phyloP scores from a whole-genome alignment of 345 rosid genomes.

The Citrus australasica region DNA sequence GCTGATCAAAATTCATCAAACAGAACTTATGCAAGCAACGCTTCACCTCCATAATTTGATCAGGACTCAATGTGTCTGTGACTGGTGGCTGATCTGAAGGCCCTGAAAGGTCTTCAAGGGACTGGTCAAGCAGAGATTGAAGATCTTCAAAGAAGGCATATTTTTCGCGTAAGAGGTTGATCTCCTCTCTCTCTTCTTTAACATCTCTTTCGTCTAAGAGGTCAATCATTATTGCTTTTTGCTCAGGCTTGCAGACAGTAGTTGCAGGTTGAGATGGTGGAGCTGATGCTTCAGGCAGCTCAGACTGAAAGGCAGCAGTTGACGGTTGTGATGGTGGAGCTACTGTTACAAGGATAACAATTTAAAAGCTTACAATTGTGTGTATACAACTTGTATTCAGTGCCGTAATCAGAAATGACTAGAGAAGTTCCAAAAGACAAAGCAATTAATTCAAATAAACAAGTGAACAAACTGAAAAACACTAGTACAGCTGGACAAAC shows the following conservation, averaged over 20 bases:
- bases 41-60: background rate
- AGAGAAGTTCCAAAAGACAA: background rate
- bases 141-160: background rate
- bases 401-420: too few relatives aligned
- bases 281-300: too few relatives aligned
- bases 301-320: background rate
- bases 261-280: too few relatives aligned
- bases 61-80: background rate
- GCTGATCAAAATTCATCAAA: background rate
- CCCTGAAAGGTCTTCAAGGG: background rate
- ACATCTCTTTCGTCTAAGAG: background rate
- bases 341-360: background rate
- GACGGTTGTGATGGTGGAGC: background rate
- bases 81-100: background rate
- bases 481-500: background rate
- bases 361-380: too few relatives aligned
- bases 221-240: too few relatives aligned
- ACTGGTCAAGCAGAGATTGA: background rate
- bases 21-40: background rate
- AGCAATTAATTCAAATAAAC: too few relatives aligned
- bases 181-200: background rate
- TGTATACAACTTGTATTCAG: too few relatives aligned
- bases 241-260: too few relatives aligned
- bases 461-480: too few relatives aligned
- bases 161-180: background rate